phyloP scores from a whole-genome alignment of 441 rosid species.

The Corymbia citriodora region DNA sequence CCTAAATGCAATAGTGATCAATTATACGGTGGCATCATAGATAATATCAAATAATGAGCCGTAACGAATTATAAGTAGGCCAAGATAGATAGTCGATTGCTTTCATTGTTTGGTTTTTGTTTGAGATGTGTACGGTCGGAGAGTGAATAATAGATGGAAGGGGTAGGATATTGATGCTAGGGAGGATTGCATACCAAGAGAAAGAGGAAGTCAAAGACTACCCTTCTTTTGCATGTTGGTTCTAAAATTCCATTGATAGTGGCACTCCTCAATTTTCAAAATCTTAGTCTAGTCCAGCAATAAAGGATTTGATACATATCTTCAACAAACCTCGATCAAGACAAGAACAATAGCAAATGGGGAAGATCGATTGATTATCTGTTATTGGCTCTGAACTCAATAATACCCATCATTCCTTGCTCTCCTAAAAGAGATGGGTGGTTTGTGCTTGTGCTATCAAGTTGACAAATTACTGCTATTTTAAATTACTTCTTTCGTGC shows the following conservation, averaged over 20 bases:
- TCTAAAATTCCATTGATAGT: neutral
- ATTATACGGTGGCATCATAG: neutral
- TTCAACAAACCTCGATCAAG: neutral
- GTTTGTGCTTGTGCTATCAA: neutral
- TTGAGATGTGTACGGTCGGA: neutral
- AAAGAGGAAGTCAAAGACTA: neutral
- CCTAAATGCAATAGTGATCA: neutral
- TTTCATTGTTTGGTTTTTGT: neutral
- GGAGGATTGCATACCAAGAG: neutral
- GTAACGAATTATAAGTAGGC: neutral
- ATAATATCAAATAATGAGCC: neutral
- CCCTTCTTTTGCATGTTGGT: neutral
- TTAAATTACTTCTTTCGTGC: neutral
- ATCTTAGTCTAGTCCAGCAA: neutral
- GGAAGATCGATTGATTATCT: neutral
- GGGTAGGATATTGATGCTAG: neutral
- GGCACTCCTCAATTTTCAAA: neutral
- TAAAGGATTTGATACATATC: neutral
- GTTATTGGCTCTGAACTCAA: rapidly evolving
- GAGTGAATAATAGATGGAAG: neutral
- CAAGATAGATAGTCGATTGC: neutral
- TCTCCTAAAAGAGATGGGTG: neutral
- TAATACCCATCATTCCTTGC: neutral
- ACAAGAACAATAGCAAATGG: neutral
- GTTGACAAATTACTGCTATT: neutral